Base-by-base conservation (phyloP, 345 rosid genomes). In the Syzygium aromaticum region DNA sequence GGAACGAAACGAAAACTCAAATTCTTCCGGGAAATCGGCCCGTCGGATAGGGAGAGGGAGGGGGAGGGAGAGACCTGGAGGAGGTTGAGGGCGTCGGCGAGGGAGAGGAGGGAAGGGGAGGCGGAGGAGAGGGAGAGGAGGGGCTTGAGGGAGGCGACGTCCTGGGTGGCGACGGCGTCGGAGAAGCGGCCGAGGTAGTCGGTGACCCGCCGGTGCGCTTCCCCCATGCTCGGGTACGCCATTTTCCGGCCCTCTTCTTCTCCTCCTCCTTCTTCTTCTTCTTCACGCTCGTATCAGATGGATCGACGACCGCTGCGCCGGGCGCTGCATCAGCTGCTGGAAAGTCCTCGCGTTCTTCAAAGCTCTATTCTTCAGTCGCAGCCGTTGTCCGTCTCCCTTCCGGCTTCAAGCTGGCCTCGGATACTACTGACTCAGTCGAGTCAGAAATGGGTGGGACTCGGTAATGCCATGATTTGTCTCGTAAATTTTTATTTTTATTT, bases 21-120 rank as follows among this genome's bases (percentile, higher is more conserved):
- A 43, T 43, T 43, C 46, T 25, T 33, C 78, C 78, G 3, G 0
- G 80, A 33, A 73, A 73, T 73, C 25, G 80, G 80, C 1, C 78
- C 46, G 78, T 33, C 78, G 5, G 22, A 30, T 22, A 1, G 40
- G 40, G 51, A 7, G 38, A 19, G 38, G 3, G 8, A 1, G 77
- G 0, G 57, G 54, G 56, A 8, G 78, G 57, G 23, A 11, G 61
- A 15, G 82, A 91, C 94, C 96, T 95, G 96, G 88, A 93, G 92
- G 88, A 93, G 86, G 88, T 92, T 95, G 90, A 98, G 97, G 28
- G 99, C 94, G 86, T 98, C 99, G 86, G 98, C 99, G 84, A 98
- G 93, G 89, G 97, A 90, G 90, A 94, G 93, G 64, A 94, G 95
- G 52, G 88, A 52, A 27, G 90, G 88, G 21, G 98, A 92, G 91